Conservation (phyloP, 306 rosid species). For the Myrica gale region DNA sequence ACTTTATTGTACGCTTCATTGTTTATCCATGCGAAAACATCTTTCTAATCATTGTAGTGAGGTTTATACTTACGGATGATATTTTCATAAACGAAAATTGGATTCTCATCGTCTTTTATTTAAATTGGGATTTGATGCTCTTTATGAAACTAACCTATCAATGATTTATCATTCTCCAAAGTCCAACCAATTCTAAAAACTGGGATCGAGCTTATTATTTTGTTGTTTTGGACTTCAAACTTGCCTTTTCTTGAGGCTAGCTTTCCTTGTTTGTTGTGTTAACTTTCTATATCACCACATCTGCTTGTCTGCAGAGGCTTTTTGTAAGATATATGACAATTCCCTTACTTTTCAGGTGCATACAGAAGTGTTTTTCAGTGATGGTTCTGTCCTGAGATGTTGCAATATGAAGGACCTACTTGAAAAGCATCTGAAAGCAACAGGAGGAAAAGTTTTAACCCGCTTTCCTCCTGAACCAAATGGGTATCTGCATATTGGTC, state of each 20-base stretch:
- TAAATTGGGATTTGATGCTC: background rate
- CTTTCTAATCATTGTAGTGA: background rate
- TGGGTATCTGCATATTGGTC: conserved; percentile 97
- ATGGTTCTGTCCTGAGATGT: conserved; percentile 83
- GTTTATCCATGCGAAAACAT: background rate
- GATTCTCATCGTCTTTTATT: background rate
- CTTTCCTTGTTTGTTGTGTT: background rate
- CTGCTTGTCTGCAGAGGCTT: conserved; percentile 1
- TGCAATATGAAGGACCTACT: conserved; percentile 76
- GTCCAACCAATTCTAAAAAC: background rate
- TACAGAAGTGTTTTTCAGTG: conserved; percentile 82
- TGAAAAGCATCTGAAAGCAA: conserved; percentile 68
- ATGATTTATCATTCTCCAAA: background rate
- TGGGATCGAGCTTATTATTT: background rate
- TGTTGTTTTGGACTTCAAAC: background rate
- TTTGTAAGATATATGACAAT: conserved; percentile 3
- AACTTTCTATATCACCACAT: conserved; percentile 2
- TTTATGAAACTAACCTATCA: background rate
- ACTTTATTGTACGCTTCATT: background rate
- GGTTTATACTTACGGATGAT: background rate
- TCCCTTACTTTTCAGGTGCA: conserved; percentile 67
- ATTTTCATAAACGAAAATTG: background rate
- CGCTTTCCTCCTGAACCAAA: conserved; percentile 99
- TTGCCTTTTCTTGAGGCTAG: background rate
- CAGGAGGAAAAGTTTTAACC: conserved; percentile 71